Percentiles rank a stretch among this genome's conserved stretches.
Conservation (phyloP, 495 filamentous ascomycete genomes). For the Terfezia claveryi region DNA sequence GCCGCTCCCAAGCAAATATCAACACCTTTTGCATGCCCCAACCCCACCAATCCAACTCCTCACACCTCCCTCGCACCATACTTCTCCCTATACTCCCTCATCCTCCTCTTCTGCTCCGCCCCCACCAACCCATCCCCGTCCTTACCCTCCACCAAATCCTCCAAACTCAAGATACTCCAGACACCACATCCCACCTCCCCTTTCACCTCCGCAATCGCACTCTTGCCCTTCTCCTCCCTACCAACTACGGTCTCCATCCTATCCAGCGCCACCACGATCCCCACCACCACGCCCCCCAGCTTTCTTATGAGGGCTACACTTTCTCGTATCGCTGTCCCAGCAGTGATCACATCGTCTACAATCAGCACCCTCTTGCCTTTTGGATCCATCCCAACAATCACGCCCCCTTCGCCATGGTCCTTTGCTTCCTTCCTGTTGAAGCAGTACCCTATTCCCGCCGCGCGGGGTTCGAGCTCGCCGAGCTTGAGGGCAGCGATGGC, state of each 20-base stretch:
- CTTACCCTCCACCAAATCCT: constrained; percentile 57
- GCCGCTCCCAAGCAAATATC: neutral
- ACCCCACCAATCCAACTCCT: no score
- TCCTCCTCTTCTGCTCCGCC: constrained; percentile 40
- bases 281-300: constrained; percentile 61
- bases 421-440: constrained; percentile 95
- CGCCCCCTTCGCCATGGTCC: constrained; percentile 80
- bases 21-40: no score
- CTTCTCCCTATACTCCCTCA: constrained; percentile 59
- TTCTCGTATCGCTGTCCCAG: constrained; percentile 80
- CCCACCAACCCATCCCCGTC: constrained; percentile 32
- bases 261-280: constrained; percentile 73
- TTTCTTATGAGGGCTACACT: constrained; percentile 61
- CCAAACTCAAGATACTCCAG: constrained; percentile 36
- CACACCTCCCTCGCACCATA: constrained; percentile 24
- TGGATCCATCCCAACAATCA: constrained; percentile 66
- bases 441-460: constrained; percentile 42
- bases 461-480: constrained; percentile 36
- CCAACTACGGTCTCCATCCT: constrained; percentile 57
- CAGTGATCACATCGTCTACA: constrained; percentile 90
- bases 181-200: constrained; percentile 40
- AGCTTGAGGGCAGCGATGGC: constrained; percentile 47
- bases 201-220: constrained; percentile 61
- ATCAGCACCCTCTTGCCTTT: constrained; percentile 69
- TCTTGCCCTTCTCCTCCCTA: constrained; percentile 31